A percentile compares a stretch with the other conserved stretches of the same genome.
Conservation (phyloP, 2,329 filamentous ascomycete species). For the Nemania abortiva region DNA sequence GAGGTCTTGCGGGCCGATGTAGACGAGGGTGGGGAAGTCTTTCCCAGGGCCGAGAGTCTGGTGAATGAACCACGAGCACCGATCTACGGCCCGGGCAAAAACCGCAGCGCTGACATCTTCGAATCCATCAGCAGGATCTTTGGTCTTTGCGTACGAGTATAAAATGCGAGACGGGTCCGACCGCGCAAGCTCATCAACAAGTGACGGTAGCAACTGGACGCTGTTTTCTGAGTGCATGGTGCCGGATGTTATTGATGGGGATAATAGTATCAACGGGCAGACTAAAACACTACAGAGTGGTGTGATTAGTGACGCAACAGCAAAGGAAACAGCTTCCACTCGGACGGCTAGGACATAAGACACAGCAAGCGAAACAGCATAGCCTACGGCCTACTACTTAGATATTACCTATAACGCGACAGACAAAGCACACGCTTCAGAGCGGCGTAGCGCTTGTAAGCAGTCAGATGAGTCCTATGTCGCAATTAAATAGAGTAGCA, state of each 20-base stretch:
- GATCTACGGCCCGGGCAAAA: slow-evolving; percentile 43
- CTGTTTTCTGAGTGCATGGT: background rate
- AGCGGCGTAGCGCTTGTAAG: background rate
- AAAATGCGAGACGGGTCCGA: slow-evolving; percentile 42
- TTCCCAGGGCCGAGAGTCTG: slow-evolving; percentile 46
- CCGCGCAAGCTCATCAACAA: slow-evolving; percentile 44
- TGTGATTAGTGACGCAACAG: background rate
- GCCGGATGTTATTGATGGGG: background rate
- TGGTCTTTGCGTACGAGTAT: slow-evolving; percentile 43
- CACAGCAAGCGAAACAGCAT: background rate
- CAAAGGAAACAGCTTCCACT: background rate
- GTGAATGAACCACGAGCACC: slow-evolving; percentile 52
- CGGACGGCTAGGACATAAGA: background rate
- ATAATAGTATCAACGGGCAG: background rate
- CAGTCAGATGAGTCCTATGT: background rate
- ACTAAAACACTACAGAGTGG: background rate
- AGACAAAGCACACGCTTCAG: background rate
- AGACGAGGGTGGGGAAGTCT: slow-evolving; percentile 53
- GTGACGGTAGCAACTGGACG: slow-evolving; percentile 36
- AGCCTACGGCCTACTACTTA: background rate
- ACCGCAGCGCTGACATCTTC: slow-evolving; percentile 34
- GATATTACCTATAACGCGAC: background rate
- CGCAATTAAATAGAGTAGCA: background rate
- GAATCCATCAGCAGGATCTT: slow-evolving; percentile 44
- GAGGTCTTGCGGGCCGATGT: slow-evolving; percentile 54